Evolutionary conservation across 106 monocot genomes (phyloP).

Genomic region (Alisma plantagoaquatica): DNA sequence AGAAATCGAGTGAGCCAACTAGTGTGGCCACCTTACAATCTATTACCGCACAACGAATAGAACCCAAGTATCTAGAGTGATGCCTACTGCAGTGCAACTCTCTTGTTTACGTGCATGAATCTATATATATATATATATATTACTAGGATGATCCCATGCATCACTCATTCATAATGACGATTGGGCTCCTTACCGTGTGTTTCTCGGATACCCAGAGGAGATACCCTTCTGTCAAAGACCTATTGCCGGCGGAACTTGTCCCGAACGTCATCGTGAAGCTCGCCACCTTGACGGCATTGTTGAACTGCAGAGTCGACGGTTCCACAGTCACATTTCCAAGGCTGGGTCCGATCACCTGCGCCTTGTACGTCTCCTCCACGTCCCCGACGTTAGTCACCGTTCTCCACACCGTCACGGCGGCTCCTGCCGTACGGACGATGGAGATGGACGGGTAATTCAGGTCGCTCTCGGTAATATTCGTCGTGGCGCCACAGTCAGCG

Average conservation of each 20-base stretch:
- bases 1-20: no score
- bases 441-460: slow-evolving; percentile 82
- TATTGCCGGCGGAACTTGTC: slow-evolving; percentile 2
- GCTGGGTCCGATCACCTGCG: slow-evolving; percentile 21
- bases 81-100: no score
- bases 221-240: not conserved
- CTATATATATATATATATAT: no score
- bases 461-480: no score
- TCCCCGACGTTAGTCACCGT: slow-evolving; percentile 51
- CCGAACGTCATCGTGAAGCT: slow-evolving; percentile 12
- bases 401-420: slow-evolving; percentile 21
- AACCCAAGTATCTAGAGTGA: no score
- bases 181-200: slow-evolving; percentile 14
- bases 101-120: no score
- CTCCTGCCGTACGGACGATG: slow-evolving; percentile 23
- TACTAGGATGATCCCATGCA: no score
- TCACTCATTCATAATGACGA: no score
- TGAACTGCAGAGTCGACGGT: no score
- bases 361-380: slow-evolving; percentile 29
- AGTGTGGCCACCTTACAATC: no score
- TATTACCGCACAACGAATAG: no score
- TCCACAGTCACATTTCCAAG: slow-evolving; percentile 13
- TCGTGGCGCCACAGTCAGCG: slow-evolving; percentile 24
- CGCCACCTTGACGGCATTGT: slow-evolving; percentile 7
- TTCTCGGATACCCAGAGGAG: slow-evolving; percentile 3